A percentile compares a stretch with the other conserved stretches of the same genome.
Conservation (phyloP, 805 yeast species). For the Teunomyces panamensis region DNA sequence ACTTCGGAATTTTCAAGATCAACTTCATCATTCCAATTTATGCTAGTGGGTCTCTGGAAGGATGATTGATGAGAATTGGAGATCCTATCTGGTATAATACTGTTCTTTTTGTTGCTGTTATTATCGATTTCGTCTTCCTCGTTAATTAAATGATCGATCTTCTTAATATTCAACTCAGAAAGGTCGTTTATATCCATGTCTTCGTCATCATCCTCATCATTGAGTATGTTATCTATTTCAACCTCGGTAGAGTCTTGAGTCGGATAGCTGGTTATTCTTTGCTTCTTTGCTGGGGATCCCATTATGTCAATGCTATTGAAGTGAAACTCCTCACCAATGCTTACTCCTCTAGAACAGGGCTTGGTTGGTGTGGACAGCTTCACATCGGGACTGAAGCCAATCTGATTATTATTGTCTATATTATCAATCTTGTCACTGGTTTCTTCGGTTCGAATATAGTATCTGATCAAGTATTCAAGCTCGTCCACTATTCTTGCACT, state of each 20-base stretch:
- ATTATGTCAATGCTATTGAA: slow-evolving; percentile 7
- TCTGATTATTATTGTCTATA: slow-evolving; percentile 15
- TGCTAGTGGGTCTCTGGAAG: slow-evolving; percentile 37
- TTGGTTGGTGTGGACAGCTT: not conserved
- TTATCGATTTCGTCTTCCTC: slow-evolving; percentile 14
- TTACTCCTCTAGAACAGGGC: not conserved
- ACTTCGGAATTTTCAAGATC: slow-evolving; percentile 26
- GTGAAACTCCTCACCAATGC: slow-evolving; percentile 2
- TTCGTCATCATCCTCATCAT: slow-evolving; percentile 15
- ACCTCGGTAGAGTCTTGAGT: slow-evolving; percentile 4
- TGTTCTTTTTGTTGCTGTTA: slow-evolving; percentile 1
- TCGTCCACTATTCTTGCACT: slow-evolving; percentile 73
- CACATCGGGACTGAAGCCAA: not conserved
- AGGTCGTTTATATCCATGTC: slow-evolving; percentile 33
- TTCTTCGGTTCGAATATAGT: slow-evolving; percentile 30
- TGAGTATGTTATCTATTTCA: slow-evolving; percentile 5
- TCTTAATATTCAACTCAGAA: slow-evolving; percentile 36
- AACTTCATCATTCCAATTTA: slow-evolving; percentile 42
- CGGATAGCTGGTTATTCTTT: slow-evolving; percentile 3
- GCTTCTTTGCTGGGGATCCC: slow-evolving; percentile 17
- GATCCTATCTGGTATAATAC: not conserved
- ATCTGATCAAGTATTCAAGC: slow-evolving; percentile 51
- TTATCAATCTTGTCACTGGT: slow-evolving; percentile 12
- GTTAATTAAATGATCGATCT: slow-evolving; percentile 37
- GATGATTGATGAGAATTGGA: slow-evolving; percentile 23